A percentile compares a stretch with the other conserved stretches of the same genome.
These are phyloP conservation scores for Phytophthora aleatoria DNA, from an alignment of 352 stramenopile species.

Conservation along the genomic window DNA sequence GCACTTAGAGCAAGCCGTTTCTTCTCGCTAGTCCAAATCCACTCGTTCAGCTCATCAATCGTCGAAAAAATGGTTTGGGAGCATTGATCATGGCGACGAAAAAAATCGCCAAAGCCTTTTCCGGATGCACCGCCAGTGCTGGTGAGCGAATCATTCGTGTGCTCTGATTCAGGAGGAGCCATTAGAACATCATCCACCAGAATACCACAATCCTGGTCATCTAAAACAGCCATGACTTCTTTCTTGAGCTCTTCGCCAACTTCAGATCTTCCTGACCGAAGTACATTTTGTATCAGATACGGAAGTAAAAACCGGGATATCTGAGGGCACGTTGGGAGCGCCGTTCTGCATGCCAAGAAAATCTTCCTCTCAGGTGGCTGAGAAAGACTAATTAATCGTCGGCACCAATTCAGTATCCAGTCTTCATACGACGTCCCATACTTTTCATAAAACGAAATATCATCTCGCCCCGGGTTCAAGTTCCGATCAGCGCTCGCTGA, in stretches of 20 bases:
- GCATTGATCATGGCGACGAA: slow-evolving; percentile 84
- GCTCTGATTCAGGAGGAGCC: slow-evolving; percentile 31
- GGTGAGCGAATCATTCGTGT: slow-evolving; percentile 21
- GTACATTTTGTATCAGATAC: slow-evolving; percentile 87
- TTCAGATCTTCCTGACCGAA: slow-evolving; percentile 64
- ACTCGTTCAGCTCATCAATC: slow-evolving; percentile 89
- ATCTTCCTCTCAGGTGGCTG: slow-evolving; percentile 87
- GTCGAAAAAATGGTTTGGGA: slow-evolving; percentile 86
- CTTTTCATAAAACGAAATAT: slow-evolving; percentile 79
- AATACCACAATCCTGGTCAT: slow-evolving; percentile 66
- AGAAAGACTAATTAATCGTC: slow-evolving; percentile 74
- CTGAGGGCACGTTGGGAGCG: slow-evolving; percentile 69
- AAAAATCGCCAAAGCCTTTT: slow-evolving; percentile 56
- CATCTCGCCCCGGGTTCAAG: slow-evolving; percentile 32
- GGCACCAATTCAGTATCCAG: slow-evolving; percentile 83
- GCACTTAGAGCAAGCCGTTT: slow-evolving; percentile 69
- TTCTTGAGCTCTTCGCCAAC: slow-evolving; percentile 77
- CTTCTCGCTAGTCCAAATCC: slow-evolving; percentile 87
- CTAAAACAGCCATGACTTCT: slow-evolving; percentile 83
- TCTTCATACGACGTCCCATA: slow-evolving; percentile 78
- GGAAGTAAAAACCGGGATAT: slow-evolving; percentile 82
- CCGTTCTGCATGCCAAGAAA: slow-evolving; percentile 69
- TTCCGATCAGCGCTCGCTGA: slow-evolving; percentile 30
- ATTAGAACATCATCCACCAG: slow-evolving; percentile 59
- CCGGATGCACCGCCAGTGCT: slow-evolving; percentile 7